Conservation (phyloP, 768 basidiomycete species). For the Amanita muscaria region DNA sequence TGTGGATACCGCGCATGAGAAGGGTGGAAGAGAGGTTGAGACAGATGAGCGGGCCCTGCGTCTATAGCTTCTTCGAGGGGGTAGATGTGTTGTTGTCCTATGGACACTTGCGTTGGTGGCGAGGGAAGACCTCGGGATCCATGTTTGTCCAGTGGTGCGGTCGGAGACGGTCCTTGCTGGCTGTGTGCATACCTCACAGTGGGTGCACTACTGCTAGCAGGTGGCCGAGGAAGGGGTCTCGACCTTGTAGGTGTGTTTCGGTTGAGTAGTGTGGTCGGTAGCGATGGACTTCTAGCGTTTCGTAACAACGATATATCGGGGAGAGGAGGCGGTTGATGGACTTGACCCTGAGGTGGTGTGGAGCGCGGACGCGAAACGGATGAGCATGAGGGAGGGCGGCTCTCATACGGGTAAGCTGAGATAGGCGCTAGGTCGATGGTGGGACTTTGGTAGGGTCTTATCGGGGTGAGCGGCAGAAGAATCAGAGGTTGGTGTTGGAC, state of each 20-base stretch:
- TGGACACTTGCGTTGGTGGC: neutral
- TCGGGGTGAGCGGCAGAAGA: too few species aligned
- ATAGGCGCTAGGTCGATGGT: too few species aligned
- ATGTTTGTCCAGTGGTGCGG: slow-evolving; percentile 20
- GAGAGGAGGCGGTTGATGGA: neutral
- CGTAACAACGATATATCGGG: neutral
- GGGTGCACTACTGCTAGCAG: neutral
- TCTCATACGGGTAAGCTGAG: neutral
- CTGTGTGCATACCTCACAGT: slow-evolving; percentile 1
- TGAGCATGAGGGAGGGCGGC: neutral
- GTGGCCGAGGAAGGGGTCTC: slow-evolving; percentile 3
- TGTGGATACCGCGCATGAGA: neutral
- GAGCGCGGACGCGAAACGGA: slow-evolving; percentile 14
- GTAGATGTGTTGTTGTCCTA: too few species aligned
- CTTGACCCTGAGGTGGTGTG: slow-evolving; percentile 15
- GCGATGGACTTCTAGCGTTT: neutral
- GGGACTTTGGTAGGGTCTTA: too few species aligned
- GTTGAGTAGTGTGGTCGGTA: neutral
- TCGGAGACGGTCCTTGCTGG: neutral
- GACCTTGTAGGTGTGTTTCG: neutral
- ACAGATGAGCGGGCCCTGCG: neutral
- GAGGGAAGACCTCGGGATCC: slow-evolving; percentile 11
- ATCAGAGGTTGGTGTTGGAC: too few species aligned
- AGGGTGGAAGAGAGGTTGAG: neutral
- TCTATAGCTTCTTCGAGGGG: too few species aligned